Conservation (phyloP, 2,329 filamentous ascomycete species). For the Knufia fluminis region DNA sequence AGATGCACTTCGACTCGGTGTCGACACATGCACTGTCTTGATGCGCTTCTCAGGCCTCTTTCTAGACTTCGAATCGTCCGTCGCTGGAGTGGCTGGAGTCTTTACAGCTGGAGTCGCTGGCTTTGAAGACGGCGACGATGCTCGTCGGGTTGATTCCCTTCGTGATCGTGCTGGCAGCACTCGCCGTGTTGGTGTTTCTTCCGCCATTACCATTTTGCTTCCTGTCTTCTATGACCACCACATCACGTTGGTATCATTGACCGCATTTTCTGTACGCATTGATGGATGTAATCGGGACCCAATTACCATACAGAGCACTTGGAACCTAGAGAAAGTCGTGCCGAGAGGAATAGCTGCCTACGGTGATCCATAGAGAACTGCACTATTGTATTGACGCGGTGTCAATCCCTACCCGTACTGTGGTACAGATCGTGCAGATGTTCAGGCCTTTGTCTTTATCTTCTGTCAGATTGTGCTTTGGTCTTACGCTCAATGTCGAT, state of each 20-base stretch:
- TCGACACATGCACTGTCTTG: constrained; percentile 3
- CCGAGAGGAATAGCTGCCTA: background rate
- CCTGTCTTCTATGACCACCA: background rate
- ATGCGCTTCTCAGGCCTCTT: background rate
- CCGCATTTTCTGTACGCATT: too few species aligned
- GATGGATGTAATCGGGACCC: too few species aligned
- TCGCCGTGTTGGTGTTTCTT: constrained; percentile 35
- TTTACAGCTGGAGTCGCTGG: constrained; percentile 3
- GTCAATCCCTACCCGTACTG: too few species aligned
- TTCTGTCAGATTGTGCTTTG: background rate
- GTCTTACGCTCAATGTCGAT: too few species aligned
- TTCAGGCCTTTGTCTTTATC: background rate
- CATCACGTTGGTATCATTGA: background rate
- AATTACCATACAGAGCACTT: too few species aligned
- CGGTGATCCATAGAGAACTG: background rate
- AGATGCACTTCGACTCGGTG: constrained; percentile 26
- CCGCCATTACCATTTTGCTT: constrained; percentile 14
- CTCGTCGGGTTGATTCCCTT: constrained; percentile 35
- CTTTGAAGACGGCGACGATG: constrained; percentile 24
- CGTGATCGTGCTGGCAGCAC: constrained; percentile 35
- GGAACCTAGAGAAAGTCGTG: background rate
- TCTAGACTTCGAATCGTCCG: constrained; percentile 3
- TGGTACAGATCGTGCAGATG: too few species aligned
- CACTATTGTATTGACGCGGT: too few species aligned
- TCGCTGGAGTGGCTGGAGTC: constrained; percentile 2